Evolutionary conservation across 306 rosid species (phyloP).

Genomic region (Vicia sativa): DNA sequence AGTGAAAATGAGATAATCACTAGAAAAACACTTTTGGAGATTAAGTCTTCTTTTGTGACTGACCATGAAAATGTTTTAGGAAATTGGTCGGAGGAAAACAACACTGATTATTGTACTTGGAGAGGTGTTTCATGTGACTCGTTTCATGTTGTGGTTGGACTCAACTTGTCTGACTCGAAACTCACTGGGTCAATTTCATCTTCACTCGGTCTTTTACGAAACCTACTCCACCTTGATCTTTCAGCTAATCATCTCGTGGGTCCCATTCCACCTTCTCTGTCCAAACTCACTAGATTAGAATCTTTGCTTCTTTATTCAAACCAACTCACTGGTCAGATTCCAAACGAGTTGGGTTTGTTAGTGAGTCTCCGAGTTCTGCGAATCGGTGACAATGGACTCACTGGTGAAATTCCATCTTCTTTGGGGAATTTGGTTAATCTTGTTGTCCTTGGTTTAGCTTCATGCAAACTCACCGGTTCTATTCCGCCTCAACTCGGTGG

Average conservation of each 20-base stretch:
- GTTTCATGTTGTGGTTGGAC: slow-evolving; percentile 53
- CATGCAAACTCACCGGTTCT: slow-evolving; percentile 63
- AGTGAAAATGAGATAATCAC: slow-evolving; percentile 37
- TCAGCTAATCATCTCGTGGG: slow-evolving; percentile 75
- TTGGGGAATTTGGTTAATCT: slow-evolving; percentile 59
- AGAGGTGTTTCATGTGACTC: slow-evolving; percentile 67
- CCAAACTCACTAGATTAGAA: slow-evolving; percentile 63
- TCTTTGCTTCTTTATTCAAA: slow-evolving; percentile 73
- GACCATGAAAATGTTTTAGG: slow-evolving; percentile 68
- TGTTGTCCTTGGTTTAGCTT: slow-evolving; percentile 64
- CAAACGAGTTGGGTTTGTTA: slow-evolving; percentile 58
- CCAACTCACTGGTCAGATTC: slow-evolving; percentile 64
- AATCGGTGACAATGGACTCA: slow-evolving; percentile 75
- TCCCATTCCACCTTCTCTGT: slow-evolving; percentile 70
- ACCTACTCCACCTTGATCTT: slow-evolving; percentile 74
- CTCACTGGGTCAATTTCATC: slow-evolving; percentile 80
- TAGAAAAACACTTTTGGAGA: slow-evolving; percentile 66
- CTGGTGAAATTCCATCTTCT: slow-evolving; percentile 64
- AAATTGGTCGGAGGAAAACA: slow-evolving; percentile 64
- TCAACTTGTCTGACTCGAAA: slow-evolving; percentile 73
- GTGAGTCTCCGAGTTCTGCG: slow-evolving; percentile 61
- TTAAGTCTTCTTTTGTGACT: slow-evolving; percentile 55
- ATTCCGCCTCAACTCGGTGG: slow-evolving; percentile 67
- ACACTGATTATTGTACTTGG: slow-evolving; percentile 71
- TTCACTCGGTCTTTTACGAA: slow-evolving; percentile 54